A percentile compares a stretch with the other conserved stretches of the same genome.
Conservation (phyloP, 129 eudicot genomes). For the Artemisia tridentata region DNA sequence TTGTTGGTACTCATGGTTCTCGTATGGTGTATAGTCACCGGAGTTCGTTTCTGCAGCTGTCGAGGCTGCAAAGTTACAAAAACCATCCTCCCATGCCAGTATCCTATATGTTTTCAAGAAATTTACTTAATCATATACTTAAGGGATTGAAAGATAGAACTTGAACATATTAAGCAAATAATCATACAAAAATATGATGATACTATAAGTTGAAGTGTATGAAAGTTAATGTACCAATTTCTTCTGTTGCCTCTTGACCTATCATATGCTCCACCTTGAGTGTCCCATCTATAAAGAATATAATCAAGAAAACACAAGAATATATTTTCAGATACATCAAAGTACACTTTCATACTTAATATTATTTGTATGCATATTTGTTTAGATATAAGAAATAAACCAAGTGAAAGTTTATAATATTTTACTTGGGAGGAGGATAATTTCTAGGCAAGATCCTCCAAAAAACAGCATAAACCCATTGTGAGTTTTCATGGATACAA, state of each 20-base stretch:
- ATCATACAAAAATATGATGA: slow-evolving; percentile 2
- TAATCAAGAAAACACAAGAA: slow-evolving; percentile 8
- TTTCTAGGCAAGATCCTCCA: slow-evolving; percentile 99
- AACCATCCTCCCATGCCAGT: slow-evolving; percentile 99
- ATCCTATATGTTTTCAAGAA: slow-evolving; percentile 49
- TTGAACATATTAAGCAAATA: not conserved
- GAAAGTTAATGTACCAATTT: slow-evolving; percentile 55
- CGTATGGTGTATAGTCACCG: slow-evolving; percentile 47
- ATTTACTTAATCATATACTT: not conserved
- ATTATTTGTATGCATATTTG: not conserved
- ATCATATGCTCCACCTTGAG: slow-evolving; percentile 96
- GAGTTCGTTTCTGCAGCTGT: slow-evolving; percentile 55
- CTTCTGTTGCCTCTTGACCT: slow-evolving; percentile 98
- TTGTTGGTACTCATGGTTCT: slow-evolving; percentile 49
- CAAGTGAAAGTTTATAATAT: not conserved
- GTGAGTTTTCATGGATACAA: slow-evolving; percentile 85
- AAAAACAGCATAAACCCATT: slow-evolving; percentile 99
- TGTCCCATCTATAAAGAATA: slow-evolving; percentile 86
- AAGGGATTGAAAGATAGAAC: not conserved
- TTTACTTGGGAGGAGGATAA: slow-evolving; percentile 96
- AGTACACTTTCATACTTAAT: no score
- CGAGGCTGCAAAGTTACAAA: slow-evolving; percentile 91
- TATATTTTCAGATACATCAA: no score
- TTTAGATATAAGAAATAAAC: not conserved
- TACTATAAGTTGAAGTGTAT: not conserved